Evolutionary conservation across 306 rosid genomes (phyloP), one percentile per base, ranked within the genome.

Genomic region (Boehmeria nivea): DNA sequence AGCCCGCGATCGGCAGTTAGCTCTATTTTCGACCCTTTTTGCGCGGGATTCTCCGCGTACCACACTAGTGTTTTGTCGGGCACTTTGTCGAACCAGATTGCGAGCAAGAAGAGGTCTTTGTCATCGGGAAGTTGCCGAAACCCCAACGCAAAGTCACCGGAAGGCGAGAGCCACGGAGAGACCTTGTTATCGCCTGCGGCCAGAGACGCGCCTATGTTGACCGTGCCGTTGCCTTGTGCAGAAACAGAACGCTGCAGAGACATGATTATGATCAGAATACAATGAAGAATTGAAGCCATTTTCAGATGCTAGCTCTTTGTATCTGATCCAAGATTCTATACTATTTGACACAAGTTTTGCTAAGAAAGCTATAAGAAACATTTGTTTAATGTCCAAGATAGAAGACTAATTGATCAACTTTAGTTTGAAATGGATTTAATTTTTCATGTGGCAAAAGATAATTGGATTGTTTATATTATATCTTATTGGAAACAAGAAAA

Each of bases 61-160:
- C 44, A 54, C 9, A 31, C 59, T 10, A 51, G 37, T 19, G 57
- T 28, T 6, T 27, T 60, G 7, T 47, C 23, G 9, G 38, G 23
- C 9, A 57, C 23, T 24, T 57, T 57, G 22, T 57, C 27, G 51
- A 57, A 57, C 62, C 62, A 57, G 12, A 57, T 57, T 13, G 50
- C 36, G 11, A 57, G 62, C 8, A 57, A 16, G 38, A 23, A 57
- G 12, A 42, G 33, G 48, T 57, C 62, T 40, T 42, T 42, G 2
- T 39, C 11, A 6, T 55, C 20, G 3, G 28, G 12, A 0, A 25
- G 18, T 42, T 23, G 50, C 22, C 42, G 62, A 57, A 57, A 57
- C 19, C 62, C 62, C 10, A 57, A 57, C 1, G 62, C 62, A 42
- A 57, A 57, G 27, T 57, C 62, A 16, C 62, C 62, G 19, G 62